phyloP scores from a whole-genome alignment of 768 basidiomycete genomes.

The Tricholoma saponaceum region DNA sequence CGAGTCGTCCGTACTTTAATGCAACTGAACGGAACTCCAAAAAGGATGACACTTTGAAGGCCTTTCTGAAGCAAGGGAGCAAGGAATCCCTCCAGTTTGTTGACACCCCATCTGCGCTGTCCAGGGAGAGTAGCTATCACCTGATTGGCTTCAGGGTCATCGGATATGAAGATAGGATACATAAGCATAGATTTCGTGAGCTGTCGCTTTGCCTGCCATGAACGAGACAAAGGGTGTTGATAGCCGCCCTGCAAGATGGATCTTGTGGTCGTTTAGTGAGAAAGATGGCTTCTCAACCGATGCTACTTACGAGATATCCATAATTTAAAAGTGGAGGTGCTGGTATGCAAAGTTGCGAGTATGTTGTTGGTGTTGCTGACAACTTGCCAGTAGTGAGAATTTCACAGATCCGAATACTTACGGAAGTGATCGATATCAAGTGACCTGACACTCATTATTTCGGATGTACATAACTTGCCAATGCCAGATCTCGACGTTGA shows the following conservation, averaged over 20 bases:
- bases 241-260: conserved; percentile 92
- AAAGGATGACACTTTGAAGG: conserved; percentile 86
- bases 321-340: conserved; percentile 10
- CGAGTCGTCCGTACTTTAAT: conserved; percentile 50
- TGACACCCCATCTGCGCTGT: conserved; percentile 93
- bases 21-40: conserved; percentile 85
- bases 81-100: conserved; percentile 84
- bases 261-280: conserved; percentile 29
- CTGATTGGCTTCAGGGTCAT: conserved; percentile 83
- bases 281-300: neutral
- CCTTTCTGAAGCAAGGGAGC: conserved; percentile 88
- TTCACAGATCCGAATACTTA: neutral
- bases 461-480: too few relatives aligned
- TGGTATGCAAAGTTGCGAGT: too few relatives aligned
- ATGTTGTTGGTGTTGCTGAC: too few relatives aligned
- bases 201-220: conserved; percentile 79
- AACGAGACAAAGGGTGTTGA: conserved; percentile 83
- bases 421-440: neutral
- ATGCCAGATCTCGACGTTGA: neutral
- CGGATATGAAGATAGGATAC: conserved; percentile 98
- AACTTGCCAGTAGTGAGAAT: too few relatives aligned
- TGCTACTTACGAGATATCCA: conserved; percentile 43
- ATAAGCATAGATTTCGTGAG: conserved; percentile 94
- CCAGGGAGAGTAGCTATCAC: conserved; percentile 77
- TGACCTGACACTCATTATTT: too few relatives aligned